phyloP scores from a whole-genome alignment of 1,284 basidiomycete genomes.

The Cryptococcus sp. region DNA sequence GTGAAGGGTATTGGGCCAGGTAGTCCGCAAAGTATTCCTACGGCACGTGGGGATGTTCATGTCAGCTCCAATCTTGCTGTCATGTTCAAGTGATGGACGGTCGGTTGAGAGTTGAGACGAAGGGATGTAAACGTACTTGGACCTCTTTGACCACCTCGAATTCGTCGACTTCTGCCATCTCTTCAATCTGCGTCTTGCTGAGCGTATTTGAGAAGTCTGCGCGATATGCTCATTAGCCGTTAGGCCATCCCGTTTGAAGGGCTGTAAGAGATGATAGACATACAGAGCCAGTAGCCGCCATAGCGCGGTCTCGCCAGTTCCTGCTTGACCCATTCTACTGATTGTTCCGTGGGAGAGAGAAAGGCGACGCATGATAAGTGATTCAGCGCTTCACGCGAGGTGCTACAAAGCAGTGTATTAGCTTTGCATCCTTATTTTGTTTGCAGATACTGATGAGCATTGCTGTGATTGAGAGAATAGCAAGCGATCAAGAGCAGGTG shows the following conservation, averaged over 20 bases:
- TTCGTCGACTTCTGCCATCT: constrained; percentile 90
- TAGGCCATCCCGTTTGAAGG: background rate
- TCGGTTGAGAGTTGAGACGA: background rate
- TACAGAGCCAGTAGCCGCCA: constrained; percentile 95
- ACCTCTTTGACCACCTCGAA: constrained; percentile 96
- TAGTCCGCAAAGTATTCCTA: constrained; percentile 97
- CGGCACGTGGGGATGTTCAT: constrained; percentile 5
- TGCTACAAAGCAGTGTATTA: constrained; percentile 39
- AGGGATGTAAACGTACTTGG: constrained; percentile 65
- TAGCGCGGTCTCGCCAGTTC: constrained; percentile 91
- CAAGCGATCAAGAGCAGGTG: background rate
- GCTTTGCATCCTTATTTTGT: background rate
- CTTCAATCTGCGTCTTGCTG: constrained; percentile 86
- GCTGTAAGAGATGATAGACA: constrained; percentile 54
- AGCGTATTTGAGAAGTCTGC: constrained; percentile 93
- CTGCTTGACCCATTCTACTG: constrained; percentile 74
- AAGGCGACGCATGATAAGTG: constrained; percentile 98
- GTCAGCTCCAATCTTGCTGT: background rate
- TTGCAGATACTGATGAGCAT: no score
- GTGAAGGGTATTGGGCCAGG: constrained; percentile 76
- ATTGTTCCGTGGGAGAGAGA: constrained; percentile 75
- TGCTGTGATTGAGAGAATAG: no score
- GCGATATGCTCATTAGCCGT: background rate
- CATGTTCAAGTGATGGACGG: background rate
- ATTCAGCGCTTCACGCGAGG: constrained; percentile 80